A percentile compares a stretch with the other conserved stretches of the same genome.
These are phyloP conservation scores for Tilletia walkeri DNA, from an alignment of 1,284 basidiomycete genomes.

Conservation along the genomic window DNA sequence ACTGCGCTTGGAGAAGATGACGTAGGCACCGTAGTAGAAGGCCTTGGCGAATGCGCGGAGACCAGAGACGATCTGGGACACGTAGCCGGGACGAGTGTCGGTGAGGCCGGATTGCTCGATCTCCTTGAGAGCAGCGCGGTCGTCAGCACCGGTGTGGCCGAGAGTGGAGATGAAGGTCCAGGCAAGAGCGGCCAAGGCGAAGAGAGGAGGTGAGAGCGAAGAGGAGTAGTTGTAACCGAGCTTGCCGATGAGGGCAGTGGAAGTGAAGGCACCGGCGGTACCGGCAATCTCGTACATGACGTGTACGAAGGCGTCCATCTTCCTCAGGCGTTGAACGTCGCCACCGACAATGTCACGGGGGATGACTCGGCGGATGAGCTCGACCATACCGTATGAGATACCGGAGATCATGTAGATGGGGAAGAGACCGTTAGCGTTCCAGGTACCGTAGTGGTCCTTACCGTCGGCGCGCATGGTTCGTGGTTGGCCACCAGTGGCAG, in stretches of 20 bases:
- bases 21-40: conserved; percentile 50
- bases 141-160: conserved; percentile 30
- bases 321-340: conserved; percentile 48
- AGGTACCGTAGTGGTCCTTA: conserved; percentile 52
- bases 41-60: conserved; percentile 49
- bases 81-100: conserved; percentile 21
- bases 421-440: conserved; percentile 55
- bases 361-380: conserved; percentile 57
- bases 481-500: conserved; percentile 51
- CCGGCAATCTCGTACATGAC: conserved; percentile 57
- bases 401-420: conserved; percentile 51
- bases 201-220: conserved; percentile 51
- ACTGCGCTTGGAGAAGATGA: conserved; percentile 49
- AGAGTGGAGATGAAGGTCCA: conserved; percentile 47
- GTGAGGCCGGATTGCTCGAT: conserved; percentile 25
- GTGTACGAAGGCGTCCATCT: conserved; percentile 57
- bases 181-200: conserved; percentile 40
- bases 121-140: conserved; percentile 13
- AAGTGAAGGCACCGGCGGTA: conserved; percentile 56
- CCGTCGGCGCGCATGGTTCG: conserved; percentile 45
- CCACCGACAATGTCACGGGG: conserved; percentile 54
- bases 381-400: conserved; percentile 56
- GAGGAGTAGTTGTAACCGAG: conserved; percentile 57
- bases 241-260: conserved; percentile 52
- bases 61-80: conserved; percentile 34